Conservation (phyloP, 306 rosid species). For the Pachyrhizus erosus region DNA sequence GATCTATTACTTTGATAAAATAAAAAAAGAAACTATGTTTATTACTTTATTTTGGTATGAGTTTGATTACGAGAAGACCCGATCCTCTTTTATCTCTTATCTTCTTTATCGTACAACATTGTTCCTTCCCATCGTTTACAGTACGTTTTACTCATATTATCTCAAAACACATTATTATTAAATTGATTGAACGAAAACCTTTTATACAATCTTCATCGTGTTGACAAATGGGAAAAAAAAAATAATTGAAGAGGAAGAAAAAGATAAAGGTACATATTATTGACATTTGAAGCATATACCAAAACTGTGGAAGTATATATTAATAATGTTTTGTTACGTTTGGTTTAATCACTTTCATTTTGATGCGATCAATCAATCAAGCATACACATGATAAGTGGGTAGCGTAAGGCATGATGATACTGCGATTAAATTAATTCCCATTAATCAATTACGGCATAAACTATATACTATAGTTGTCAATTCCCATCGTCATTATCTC, state of each 20-base stretch:
- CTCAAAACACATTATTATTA: neutral
- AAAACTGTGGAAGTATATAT: neutral
- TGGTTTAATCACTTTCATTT: slow-evolving; percentile 20
- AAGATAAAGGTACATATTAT: neutral
- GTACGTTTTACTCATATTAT: neutral
- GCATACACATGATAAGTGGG: slow-evolving; percentile 30
- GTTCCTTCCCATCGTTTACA: neutral
- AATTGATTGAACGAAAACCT: neutral
- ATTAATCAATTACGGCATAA: slow-evolving; percentile 37
- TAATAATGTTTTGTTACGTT: slow-evolving; percentile 9
- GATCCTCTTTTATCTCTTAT: neutral
- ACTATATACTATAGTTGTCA: neutral
- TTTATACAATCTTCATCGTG: neutral
- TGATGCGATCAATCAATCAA: slow-evolving; percentile 22
- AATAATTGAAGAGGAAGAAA: neutral
- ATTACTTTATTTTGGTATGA: neutral
- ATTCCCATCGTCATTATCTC: slow-evolving; percentile 6
- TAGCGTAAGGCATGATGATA: slow-evolving; percentile 46
- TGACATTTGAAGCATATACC: slow-evolving; percentile 1
- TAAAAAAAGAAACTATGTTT: neutral
- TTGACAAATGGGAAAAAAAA: neutral
- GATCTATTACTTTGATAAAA: neutral
- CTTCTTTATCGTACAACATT: neutral
- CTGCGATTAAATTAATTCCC: slow-evolving; percentile 34
- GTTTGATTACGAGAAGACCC: neutral